A percentile compares a stretch with the other conserved stretches of the same genome.
These are phyloP conservation scores for Zizania latifolia DNA, from an alignment of 176 grass and related monocot genomes.

Conservation along the genomic window DNA sequence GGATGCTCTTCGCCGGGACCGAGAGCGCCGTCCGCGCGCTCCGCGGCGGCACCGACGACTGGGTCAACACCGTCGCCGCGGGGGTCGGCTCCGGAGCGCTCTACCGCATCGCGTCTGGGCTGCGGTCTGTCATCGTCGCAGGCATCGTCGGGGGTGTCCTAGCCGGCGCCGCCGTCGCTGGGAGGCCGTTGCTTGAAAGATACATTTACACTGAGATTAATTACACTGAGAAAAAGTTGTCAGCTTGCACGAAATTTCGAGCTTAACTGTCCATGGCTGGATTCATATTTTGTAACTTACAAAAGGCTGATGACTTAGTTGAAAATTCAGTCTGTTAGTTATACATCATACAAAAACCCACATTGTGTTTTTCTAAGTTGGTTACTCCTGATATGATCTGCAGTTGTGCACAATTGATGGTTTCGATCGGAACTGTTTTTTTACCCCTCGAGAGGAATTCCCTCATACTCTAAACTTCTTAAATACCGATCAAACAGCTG, in stretches of 20 bases:
- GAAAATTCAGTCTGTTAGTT: neutral
- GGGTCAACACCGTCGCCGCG: constrained; percentile 48
- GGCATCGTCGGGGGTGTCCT: constrained; percentile 46
- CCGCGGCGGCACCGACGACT: constrained; percentile 46
- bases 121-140: constrained; percentile 29
- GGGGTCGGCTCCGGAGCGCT: constrained; percentile 43
- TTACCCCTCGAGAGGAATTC: too few relatives aligned
- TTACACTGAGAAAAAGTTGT: neutral
- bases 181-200: constrained; percentile 39
- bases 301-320: neutral
- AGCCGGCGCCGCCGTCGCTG: constrained; percentile 38
- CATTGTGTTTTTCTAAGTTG: too few relatives aligned
- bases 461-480: too few relatives aligned
- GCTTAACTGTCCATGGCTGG: neutral
- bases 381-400: too few relatives aligned
- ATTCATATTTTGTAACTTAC: neutral
- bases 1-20: constrained; percentile 48
- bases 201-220: constrained; percentile 25
- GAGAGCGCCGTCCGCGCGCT: constrained; percentile 22
- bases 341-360: neutral
- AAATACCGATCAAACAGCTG: too few relatives aligned
- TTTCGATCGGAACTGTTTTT: too few relatives aligned
- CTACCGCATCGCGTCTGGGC: constrained; percentile 40
- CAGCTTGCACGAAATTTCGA: too few relatives aligned
- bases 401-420: too few relatives aligned